Evolutionary conservation across 1,139 yeast species (phyloP).

Genomic region (Pichia sp.): DNA sequence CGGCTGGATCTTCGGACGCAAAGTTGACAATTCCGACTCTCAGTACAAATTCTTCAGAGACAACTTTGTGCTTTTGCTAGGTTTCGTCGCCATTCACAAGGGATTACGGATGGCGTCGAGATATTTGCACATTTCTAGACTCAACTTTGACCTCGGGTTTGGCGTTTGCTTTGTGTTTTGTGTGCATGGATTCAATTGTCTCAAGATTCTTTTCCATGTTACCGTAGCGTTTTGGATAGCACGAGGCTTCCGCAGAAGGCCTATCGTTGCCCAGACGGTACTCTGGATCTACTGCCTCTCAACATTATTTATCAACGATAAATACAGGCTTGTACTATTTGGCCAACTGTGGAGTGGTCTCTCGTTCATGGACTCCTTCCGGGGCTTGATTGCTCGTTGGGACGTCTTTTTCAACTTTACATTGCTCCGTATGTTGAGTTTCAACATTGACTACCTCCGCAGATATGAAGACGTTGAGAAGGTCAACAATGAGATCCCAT

Average conservation of each 20-base stretch:
- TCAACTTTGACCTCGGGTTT: conserved; percentile 65
- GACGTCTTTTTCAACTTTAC: conserved; percentile 94
- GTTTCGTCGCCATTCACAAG: conserved; percentile 53
- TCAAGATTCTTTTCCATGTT: conserved; percentile 60
- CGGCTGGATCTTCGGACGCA: conserved; percentile 77
- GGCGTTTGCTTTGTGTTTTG: conserved; percentile 67
- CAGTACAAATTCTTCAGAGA: conserved; percentile 88
- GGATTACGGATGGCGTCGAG: conserved; percentile 41
- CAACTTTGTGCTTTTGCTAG: conserved; percentile 60
- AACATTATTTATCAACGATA: conserved; percentile 74
- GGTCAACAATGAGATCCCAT: conserved; percentile 12
- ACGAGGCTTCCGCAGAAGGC: conserved; percentile 32
- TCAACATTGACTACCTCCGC: conserved; percentile 69
- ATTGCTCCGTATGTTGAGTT: conserved; percentile 76
- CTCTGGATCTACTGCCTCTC: conserved; percentile 80
- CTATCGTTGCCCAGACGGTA: conserved; percentile 34
- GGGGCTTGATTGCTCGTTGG: conserved; percentile 86
- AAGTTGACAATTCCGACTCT: conserved; percentile 83
- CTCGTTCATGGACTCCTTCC: conserved; percentile 53
- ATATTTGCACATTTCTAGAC: conserved; percentile 34
- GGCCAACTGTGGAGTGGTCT: conserved; percentile 39
- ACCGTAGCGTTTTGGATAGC: conserved; percentile 53
- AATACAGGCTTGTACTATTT: conserved; percentile 50
- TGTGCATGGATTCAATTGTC: conserved; percentile 73
- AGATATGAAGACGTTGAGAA: conserved; percentile 28